Evolutionary conservation across 2,329 filamentous ascomycete genomes (phyloP), one percentile per base, ranked within the genome.

Genomic region (Fusarium setosum): DNA sequence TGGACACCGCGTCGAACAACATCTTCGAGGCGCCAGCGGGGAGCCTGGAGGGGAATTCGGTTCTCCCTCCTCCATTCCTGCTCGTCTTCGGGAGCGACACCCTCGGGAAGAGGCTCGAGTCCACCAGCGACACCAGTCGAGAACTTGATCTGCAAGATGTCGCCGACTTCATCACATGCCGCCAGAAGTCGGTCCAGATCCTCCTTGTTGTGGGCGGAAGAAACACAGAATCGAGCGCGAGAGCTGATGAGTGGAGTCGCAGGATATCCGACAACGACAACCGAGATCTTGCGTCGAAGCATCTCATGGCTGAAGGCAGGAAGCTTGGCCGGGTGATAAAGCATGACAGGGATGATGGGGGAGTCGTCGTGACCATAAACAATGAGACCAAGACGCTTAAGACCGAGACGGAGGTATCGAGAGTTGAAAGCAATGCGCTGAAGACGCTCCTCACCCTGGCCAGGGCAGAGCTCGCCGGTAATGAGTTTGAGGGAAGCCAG

Each of bases 241-340:
- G 95, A 97, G 63, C 92, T 96, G 71, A 98, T 96, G 42, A 99
- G 87, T 2, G 96, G 96, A 3, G 96, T 99, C 9, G 95, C 96
- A 6, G 96, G 96, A 76, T 99, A 99, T 51, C 95, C 96, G 63
- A 99, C 96, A 42, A 99, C 93, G 35, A 99, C 96, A 50, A 98
- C 93, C 0, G 95, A 96, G 71, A 99, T 98, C 80, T 97, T 98
- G 75, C 96, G 93, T 81, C 92, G 93, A 61, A 98, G 88, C 96
- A 99, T 98, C 79, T 98, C 96, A 76, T 97, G 96, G 48, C 94
- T 97, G 80, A 99, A 99, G 59, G 96, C 95, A 5, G 95, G 92
- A 85, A 99, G 97, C 83, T 99, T 99, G 73, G 93, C 96, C n/a
- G 96, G 96, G 81, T 98, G 93, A 85, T 97, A 99, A 24, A 99